Base-by-base conservation (phyloP, 73 alveolate genomes). In the Paramecium pentaurelia region DNA sequence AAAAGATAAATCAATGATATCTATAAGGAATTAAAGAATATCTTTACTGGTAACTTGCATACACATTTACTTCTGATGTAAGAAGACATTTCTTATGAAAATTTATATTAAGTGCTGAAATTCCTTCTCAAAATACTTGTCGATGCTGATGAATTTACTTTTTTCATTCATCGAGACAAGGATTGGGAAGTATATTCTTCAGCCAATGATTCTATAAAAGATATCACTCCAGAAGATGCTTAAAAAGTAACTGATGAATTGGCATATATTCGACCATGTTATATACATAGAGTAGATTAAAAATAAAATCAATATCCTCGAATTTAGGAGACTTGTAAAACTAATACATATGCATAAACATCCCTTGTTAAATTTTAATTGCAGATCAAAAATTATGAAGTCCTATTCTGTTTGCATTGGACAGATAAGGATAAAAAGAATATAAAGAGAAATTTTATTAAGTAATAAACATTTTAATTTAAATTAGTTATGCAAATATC, bases 61-160 rank as follows among this genome's bases (percentile, higher is more conserved):
- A 80, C 91, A 1, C 91, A 80, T 80, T 27, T 80, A 44, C 58
- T 80, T n/a, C n/a, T 80, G 6, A 80, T 80, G 91, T 11, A 80
- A 25, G 91, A 80, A 47, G 91, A 80, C 58, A 80, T 80, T 47
- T 80, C 91, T 3, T 80, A 80, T 80, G 91, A 80, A 36, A 80
- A 80, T 36, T 80, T 80, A 54, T 80, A 80, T 47, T 47, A 34
- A 80, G 91, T 80, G 12, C 32, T 80, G 12, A 80, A 80, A 47
- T 80, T 80, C 45, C 47, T 80, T n/a, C 58, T 80, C 8, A 80
- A 80, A 27, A 40, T 80, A 1, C 58, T 80, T 38, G 91, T 80
- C 6, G 91, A 80, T 80, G 91, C 91, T 25, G 91, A 80, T 80
- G 91, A 80, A 45, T 80, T 80, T 44, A 80, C 91, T 32, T 80